phyloP scores from a whole-genome alignment of 495 filamentous ascomycete species.

The Neurospora discreta region DNA sequence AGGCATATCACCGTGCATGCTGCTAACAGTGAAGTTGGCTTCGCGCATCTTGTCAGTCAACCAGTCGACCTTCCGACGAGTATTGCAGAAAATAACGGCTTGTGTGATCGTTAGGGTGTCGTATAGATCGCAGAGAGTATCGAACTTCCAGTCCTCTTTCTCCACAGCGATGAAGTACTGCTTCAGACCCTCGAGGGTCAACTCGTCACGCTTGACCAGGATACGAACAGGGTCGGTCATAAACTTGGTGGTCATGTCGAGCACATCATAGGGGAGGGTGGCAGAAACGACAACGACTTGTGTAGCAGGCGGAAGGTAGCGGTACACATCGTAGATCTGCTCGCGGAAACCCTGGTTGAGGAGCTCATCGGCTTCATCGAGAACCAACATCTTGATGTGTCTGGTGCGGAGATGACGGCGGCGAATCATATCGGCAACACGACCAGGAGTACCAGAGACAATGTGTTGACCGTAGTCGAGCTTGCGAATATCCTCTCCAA shows the following conservation, averaged over 20 bases:
- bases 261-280: slow-evolving; percentile 96
- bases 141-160: slow-evolving; percentile 99
- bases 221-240: slow-evolving; percentile 99
- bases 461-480: slow-evolving; percentile 94
- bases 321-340: slow-evolving; percentile 99
- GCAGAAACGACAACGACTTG: slow-evolving; percentile 96
- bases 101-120: slow-evolving; percentile 99
- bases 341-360: slow-evolving; percentile 95
- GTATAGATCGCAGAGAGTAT: slow-evolving; percentile 97
- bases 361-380: slow-evolving; percentile 98
- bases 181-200: slow-evolving; percentile 98
- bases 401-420: slow-evolving; percentile 87
- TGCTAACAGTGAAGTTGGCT: slow-evolving; percentile 96
- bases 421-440: slow-evolving; percentile 98
- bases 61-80: slow-evolving; percentile 99
- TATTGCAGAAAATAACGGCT: slow-evolving; percentile 99
- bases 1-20: slow-evolving; percentile 99
- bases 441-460: slow-evolving; percentile 91
- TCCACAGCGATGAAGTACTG: slow-evolving; percentile 99
- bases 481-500: slow-evolving; percentile 94
- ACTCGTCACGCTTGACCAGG: slow-evolving; percentile 97
- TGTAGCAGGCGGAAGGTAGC: slow-evolving; percentile 90
- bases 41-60: slow-evolving; percentile 97
- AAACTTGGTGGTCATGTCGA: slow-evolving; percentile 99
- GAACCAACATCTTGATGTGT: slow-evolving; percentile 98